A percentile compares a stretch with the other conserved stretches of the same genome.
Conservation (phyloP, 192 early-diverging fungal genomes). For the Paraglomus occultum region DNA sequence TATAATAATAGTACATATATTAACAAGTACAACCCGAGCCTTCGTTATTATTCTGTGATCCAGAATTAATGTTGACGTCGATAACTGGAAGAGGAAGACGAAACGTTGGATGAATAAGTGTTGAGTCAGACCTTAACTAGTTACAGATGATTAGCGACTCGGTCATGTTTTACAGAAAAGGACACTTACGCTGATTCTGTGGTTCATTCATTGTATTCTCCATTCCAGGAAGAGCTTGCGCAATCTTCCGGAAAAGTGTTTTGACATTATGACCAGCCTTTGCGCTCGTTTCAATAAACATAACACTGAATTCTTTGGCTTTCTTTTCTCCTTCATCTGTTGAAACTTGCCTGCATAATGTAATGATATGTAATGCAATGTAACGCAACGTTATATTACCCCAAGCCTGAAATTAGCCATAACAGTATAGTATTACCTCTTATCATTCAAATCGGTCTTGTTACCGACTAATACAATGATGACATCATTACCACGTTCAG, state of each 20-base stretch:
- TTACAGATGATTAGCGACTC: too few relatives aligned
- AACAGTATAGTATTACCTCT: conserved; percentile 54
- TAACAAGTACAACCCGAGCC: conserved; percentile 57
- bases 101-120: neutral
- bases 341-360: conserved; percentile 71
- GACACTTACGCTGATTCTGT: conserved; percentile 34
- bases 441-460: conserved; percentile 98
- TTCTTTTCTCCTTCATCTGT: conserved; percentile 98
- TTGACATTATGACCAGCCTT: conserved; percentile 99
- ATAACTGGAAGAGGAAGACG: conserved; percentile 39
- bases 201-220: conserved; percentile 63
- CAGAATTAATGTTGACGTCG: conserved; percentile 53
- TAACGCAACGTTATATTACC: neutral
- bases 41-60: conserved; percentile 41
- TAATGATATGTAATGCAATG: neutral
- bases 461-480: conserved; percentile 98
- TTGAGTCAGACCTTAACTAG: neutral
- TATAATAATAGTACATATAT: neutral
- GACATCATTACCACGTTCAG: conserved; percentile 97
- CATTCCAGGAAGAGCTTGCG: conserved; percentile 84
- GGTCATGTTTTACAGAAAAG: too few relatives aligned
- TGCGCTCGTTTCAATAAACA: conserved; percentile 99
- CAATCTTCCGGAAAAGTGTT: conserved; percentile 95
- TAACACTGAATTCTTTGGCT: conserved; percentile 92
- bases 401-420: neutral